Percentiles rank a stretch among this genome's conserved stretches.
Conservation (phyloP, 352 stramenopile species). For the Pythium utonaiense region DNA sequence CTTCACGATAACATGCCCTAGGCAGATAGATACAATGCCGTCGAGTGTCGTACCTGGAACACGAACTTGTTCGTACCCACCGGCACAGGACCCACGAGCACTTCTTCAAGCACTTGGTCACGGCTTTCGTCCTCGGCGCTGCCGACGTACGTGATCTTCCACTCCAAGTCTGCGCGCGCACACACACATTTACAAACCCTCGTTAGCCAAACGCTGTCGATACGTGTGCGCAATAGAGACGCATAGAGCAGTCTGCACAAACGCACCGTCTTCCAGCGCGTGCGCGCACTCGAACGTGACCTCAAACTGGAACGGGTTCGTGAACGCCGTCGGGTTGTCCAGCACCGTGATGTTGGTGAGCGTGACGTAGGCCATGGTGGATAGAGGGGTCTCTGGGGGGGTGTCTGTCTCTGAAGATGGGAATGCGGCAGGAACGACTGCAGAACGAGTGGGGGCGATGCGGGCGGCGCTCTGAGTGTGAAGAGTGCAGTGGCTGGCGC, state of each 20-base stretch:
- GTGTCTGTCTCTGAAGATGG: not conserved
- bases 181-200: not conserved
- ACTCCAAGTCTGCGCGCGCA: conserved; percentile 93
- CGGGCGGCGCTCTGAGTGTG: not conserved
- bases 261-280: conserved; percentile 91
- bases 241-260: not conserved
- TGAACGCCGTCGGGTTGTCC: conserved; percentile 97
- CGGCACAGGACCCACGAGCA: conserved; percentile 97
- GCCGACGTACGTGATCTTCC: conserved; percentile 99
- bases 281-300: conserved; percentile 99
- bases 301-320: conserved; percentile 99
- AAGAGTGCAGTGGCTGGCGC: not conserved
- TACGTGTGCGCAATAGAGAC: no score
- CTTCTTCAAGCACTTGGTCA: conserved; percentile 98
- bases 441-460: no score
- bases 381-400: no score
- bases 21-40: no score
- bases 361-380: conserved; percentile 82
- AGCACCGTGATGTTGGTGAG: conserved; percentile 95
- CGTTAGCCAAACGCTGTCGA: not conserved
- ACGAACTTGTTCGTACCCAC: conserved; percentile 99
- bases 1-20: no score
- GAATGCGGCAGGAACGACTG: not conserved
- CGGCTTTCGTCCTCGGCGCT: conserved; percentile 93
- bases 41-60: conserved; percentile 64